phyloP scores from a whole-genome alignment of 1,284 basidiomycete species.

The Boletus smithii region DNA sequence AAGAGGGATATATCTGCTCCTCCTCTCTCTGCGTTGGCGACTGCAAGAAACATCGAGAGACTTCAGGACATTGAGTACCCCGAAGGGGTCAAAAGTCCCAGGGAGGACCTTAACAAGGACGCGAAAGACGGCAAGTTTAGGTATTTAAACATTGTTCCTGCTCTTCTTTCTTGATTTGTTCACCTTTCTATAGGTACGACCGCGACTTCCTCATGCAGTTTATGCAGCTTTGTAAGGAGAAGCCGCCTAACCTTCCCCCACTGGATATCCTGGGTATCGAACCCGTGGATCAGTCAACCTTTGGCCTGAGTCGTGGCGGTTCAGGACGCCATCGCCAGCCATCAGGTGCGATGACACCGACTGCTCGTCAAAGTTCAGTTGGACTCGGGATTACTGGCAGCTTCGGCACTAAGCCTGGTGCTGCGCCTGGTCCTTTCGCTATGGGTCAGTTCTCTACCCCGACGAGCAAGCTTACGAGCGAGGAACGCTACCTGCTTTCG shows the following conservation, averaged over 20 bases:
- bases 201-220: constrained; percentile 98
- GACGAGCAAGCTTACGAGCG: constrained; percentile 60
- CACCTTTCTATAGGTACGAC: constrained; percentile 70
- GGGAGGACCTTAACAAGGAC: constrained; percentile 80
- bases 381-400: constrained; percentile 50
- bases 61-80: constrained; percentile 82
- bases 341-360: constrained; percentile 40
- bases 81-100: constrained; percentile 79
- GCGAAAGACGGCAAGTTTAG: constrained; percentile 89
- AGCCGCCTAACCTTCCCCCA: constrained; percentile 86
- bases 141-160: constrained; percentile 36
- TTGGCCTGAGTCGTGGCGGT: constrained; percentile 55
- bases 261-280: constrained; percentile 92
- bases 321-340: constrained; percentile 56
- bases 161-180: constrained; percentile 7
- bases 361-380: constrained; percentile 49
- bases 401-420: constrained; percentile 42
- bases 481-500: constrained; percentile 65
- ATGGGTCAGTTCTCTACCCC: constrained; percentile 76
- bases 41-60: constrained; percentile 77
- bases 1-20: constrained; percentile 41
- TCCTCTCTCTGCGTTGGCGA: constrained; percentile 55
- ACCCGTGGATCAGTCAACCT: constrained; percentile 54
- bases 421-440: constrained; percentile 42
- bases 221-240: constrained; percentile 93